Percentiles rank a stretch among this genome's conserved stretches.
These are phyloP conservation scores for Penicillium griseofulvum DNA, from an alignment of 2,329 filamentous ascomycete species.

Conservation along the genomic window DNA sequence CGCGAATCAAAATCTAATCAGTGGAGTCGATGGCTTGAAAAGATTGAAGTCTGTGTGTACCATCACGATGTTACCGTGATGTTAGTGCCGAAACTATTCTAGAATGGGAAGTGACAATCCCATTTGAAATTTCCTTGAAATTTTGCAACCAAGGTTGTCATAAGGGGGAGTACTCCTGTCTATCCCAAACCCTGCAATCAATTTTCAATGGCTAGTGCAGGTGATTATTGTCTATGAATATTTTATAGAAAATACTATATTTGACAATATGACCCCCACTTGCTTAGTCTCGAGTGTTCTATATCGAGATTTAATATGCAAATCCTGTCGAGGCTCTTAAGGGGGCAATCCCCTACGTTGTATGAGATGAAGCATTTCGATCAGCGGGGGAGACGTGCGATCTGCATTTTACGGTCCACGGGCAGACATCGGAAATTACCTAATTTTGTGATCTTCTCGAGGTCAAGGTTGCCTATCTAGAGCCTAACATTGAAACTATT, in stretches of 20 bases:
- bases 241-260: not conserved
- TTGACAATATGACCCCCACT: not conserved
- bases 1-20: not conserved
- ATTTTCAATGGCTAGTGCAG: not conserved
- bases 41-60: not conserved
- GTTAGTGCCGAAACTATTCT: not conserved
- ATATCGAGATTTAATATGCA: conserved; percentile 1
- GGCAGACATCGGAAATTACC: no score
- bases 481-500: no score
- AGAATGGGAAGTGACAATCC: not conserved
- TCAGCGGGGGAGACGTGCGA: not conserved
- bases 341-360: not conserved
- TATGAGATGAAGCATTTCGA: not conserved
- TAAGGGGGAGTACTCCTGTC: not conserved
- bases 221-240: not conserved
- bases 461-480: no score
- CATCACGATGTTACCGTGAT: not conserved
- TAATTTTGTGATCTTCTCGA: no score
- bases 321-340: not conserved
- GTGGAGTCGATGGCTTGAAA: not conserved
- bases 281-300: not conserved
- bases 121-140: not conserved
- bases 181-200: not conserved
- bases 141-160: not conserved
- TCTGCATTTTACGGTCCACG: not conserved